Evolutionary conservation across 352 stramenopile genomes (phyloP), one percentile per base, ranked within the genome.

Genomic region (Globisporangium nunn): DNA sequence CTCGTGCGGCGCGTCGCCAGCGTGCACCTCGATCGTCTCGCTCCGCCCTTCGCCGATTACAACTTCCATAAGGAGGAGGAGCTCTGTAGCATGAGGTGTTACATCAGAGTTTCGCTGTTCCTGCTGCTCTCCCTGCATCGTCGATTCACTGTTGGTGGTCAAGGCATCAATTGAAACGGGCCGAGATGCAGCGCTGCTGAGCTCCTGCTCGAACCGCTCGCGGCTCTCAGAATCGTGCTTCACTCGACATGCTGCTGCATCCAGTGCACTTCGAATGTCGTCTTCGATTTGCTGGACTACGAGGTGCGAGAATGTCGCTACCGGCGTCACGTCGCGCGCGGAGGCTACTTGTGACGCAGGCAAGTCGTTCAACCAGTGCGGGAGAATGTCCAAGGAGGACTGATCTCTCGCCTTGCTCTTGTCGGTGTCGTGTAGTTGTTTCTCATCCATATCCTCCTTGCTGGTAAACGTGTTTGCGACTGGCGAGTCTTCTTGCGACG

Each of bases 61-160:
- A 3, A 93, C 70, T 33, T 93, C 83, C 73, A 93, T 88, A 44
- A 91, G 40, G 11, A 93, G 48, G 45, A 91, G 60, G 15, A 93
- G 65, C 50, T 91, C 75, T 2, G 61, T 23, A 23, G 23, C 23
- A 23, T 23, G 33, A 61, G 46, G 43, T 23, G n/a, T 56, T 33
- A 14, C 3, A 29, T 4, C 11, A 23, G 28, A n/a, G 46, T 12
- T 11, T 3, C 58, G 15, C 61, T 52, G 35, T 18, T 11, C n/a
- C 61, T 30, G 6, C 14, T 43, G 37, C 37, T 11, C n/a, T 65
- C 31, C 3, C 14, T 43, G 37, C 37, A 43, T 0, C 2, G 11
- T 4, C 0, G 50, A 12, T 4, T 45, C 15, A 18, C 11, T 43
- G 37, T 4, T 43, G 2, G 11, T 12, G 11, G 11, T 43, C 35